phyloP scores from a whole-genome alignment of 495 filamentous ascomycete genomes.

The Niebla homalea region DNA sequence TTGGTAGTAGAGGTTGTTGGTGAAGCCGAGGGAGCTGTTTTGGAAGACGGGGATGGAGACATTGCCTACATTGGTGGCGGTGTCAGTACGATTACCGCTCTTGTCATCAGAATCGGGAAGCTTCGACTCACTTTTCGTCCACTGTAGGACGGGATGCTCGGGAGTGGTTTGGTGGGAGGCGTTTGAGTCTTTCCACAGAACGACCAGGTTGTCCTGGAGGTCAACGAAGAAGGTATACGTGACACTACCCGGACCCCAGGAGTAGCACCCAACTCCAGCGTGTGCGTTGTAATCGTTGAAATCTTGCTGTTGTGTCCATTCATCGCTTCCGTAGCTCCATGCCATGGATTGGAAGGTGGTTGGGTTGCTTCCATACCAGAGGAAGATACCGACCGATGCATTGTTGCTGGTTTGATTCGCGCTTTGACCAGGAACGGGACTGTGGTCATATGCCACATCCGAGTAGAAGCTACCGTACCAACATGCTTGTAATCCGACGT shows the following conservation, averaged over 20 bases:
- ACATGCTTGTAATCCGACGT: slow-evolving; percentile 25
- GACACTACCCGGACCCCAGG: slow-evolving; percentile 14
- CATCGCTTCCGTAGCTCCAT: slow-evolving; percentile 18
- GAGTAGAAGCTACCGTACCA: slow-evolving; percentile 27
- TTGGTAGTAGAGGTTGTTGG: slow-evolving; percentile 16
- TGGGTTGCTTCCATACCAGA: slow-evolving; percentile 22
- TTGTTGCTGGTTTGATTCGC: slow-evolving; percentile 9
- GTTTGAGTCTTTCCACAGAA: slow-evolving; percentile 17
- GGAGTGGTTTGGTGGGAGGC: slow-evolving; percentile 1
- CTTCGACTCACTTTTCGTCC: slow-evolving; percentile 9
- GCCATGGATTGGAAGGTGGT: slow-evolving; percentile 21
- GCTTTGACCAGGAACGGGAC: slow-evolving; percentile 10
- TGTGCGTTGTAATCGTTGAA: slow-evolving; percentile 20
- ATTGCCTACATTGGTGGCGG: background rate
- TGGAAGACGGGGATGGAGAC: slow-evolving; percentile 12
- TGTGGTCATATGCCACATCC: slow-evolving; percentile 13
- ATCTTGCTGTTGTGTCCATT: slow-evolving; percentile 16
- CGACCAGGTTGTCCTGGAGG: slow-evolving; percentile 10
- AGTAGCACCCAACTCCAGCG: slow-evolving; percentile 23
- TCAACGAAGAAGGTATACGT: slow-evolving; percentile 15
- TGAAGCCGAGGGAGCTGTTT: slow-evolving; percentile 15
- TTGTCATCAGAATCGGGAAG: background rate
- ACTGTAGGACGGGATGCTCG: slow-evolving; percentile 11
- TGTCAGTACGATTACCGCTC: too few species aligned
- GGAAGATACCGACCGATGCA: slow-evolving; percentile 18